Percentiles rank a stretch among this genome's conserved stretches.
Conservation (phyloP, 306 rosid species). For the Fragaria vesca region DNA sequence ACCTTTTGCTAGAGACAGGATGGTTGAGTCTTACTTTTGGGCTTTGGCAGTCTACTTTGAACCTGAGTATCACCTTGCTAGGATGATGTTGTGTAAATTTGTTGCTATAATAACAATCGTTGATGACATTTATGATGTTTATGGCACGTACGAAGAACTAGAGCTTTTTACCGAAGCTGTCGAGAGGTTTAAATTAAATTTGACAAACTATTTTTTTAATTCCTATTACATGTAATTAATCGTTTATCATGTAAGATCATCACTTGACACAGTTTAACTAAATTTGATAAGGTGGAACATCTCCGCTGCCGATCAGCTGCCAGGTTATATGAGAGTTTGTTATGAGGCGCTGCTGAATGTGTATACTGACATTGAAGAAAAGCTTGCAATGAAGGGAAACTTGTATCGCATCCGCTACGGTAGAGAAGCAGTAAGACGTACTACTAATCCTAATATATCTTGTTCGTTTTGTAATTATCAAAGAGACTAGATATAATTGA, state of each 20-base stretch:
- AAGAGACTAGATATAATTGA: too few relatives aligned
- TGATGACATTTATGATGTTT: neutral
- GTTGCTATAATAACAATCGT: neutral
- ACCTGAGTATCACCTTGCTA: neutral
- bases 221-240: too few relatives aligned
- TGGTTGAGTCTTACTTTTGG: neutral
- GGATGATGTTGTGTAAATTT: neutral
- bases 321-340: neutral
- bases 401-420: neutral
- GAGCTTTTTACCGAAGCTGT: neutral
- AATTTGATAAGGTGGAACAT: neutral
- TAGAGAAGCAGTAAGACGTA: neutral
- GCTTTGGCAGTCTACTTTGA: neutral
- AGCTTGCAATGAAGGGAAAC: neutral
- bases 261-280: neutral
- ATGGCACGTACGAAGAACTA: neutral
- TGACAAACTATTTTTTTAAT: neutral
- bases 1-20: neutral
- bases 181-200: neutral
- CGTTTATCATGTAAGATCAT: too few relatives aligned
- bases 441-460: too few relatives aligned
- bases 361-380: neutral
- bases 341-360: neutral
- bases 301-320: neutral
- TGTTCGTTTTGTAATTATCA: too few relatives aligned